Base-by-base conservation (phyloP, 441 rosid species). In the Eutrema salsugineum region DNA sequence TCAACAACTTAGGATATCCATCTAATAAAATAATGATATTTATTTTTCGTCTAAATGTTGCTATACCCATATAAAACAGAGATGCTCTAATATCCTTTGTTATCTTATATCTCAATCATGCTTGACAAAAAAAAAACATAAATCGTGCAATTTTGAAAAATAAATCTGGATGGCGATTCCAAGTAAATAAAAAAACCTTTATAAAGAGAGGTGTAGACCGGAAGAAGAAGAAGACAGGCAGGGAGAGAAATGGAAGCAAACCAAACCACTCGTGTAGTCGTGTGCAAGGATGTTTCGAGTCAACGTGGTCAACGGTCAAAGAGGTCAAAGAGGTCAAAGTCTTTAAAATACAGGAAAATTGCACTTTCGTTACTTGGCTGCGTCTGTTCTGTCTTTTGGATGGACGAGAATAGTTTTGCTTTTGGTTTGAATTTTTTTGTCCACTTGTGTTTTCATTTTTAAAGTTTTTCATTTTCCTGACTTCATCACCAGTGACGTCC, bases 321-420 rank as follows among this genome's bases (percentile, higher is more conserved):
- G 69, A 61, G 79, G 75, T 75, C 71, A 62, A 32, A 75, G 69
- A 61, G 17, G 74, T 63, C 79, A 68, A 75, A 63, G 78, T 75
- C 78, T 59, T 53, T 17, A 9, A 68, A 59, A 59, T 11, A 67
- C 63, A 74, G 48, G 67, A 66, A 66, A 73, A 58, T 42, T 66
- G 55, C 58, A 60, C 71, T 58, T 66, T 73, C 19, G 64, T 3
- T 53, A 72, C 65, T 66, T 36, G 11, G 48, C 11, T 20, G 27
- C 5, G 32, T 27, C 12, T 63, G 30, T 57, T 55, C 44, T 57
- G 60, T 55, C 39, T 19, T 57, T 20, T 51, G 15, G 55, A 71
- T 51, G 22, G 69, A 71, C 53, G 27, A 62, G 33, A 60, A 62
- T 20, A 53, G 61, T 64, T 48, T 73, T 43, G 16, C 42, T 46